Evolutionary conservation across 1,284 basidiomycete species (phyloP), one percentile per base, ranked within the genome.

Genomic region (Irpex lacteus): DNA sequence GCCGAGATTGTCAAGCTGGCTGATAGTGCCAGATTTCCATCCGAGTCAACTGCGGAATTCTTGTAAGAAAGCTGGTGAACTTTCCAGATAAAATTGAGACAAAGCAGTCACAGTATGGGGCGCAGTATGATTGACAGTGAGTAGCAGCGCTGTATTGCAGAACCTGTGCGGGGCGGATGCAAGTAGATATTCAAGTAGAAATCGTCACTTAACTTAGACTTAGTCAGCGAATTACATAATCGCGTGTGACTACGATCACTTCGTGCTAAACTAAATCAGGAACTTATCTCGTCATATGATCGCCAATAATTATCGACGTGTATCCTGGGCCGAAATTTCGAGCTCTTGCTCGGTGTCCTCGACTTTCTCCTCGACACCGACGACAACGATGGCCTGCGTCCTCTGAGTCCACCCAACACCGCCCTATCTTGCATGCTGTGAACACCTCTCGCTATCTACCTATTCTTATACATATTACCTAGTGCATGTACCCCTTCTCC

Each of bases 401-500:
- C 60, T 40, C 57, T 63, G 57, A 63, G 37, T 34, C 13, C 63
- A 21, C 32, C 32, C 4, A 5, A 15, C 19, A 13, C 57, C 19
- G 15, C 50, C 52, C 26, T 53, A 62, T 49, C 38, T 58, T 11
- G 57, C 60, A 59, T 40, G 47, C 55, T 63, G 32, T 36, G 52
- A 34, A 38, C 38, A 8, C 18, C 34, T 37, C 50, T 52, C 49
- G 26, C 47, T 52, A 21, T 59, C 55, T 36, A 57, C n/a, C 60
- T 63, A 60, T 60, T 44, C 59, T 59, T 63, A 56, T 66, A 59
- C 59, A 62, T 61, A 56, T 56, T 56, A 56, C 26, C 54, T 56
- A 56, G 56, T 66, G 65, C 61, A 66, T 66, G 65, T 66, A 59
- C 52, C 55, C 58, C 38, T 34, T 53, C 60, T 60, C 21, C 32